Evolutionary conservation across 345 rosid species (phyloP).

Genomic region (Brassica juncea): DNA sequence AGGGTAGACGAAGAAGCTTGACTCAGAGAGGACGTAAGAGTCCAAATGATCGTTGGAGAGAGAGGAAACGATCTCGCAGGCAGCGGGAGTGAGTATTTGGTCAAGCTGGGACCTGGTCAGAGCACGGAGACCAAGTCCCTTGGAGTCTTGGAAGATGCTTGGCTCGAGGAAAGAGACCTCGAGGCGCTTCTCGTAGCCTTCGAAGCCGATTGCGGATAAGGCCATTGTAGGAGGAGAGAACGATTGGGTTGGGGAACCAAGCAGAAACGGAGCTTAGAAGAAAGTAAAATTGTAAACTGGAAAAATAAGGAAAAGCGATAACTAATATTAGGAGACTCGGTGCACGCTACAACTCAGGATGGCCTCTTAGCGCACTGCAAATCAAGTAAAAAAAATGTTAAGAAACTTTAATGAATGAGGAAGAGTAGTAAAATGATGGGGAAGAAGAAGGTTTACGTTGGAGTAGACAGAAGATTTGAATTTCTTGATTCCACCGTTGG

Average conservation of each 20-base stretch:
- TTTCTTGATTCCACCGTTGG: slow-evolving; percentile 98
- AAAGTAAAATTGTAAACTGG: slow-evolving; percentile 34
- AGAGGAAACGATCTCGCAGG: slow-evolving; percentile 86
- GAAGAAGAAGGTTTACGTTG: slow-evolving; percentile 49
- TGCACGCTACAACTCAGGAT: slow-evolving; percentile 58
- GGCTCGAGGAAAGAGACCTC: slow-evolving; percentile 74
- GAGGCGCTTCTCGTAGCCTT: slow-evolving; percentile 96
- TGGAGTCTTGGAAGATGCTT: slow-evolving; percentile 66
- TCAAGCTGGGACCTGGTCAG: slow-evolving; percentile 69
- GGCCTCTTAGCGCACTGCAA: slow-evolving; percentile 86
- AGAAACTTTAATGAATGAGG: background rate
- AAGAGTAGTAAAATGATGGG: background rate
- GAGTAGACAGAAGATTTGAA: slow-evolving; percentile 98
- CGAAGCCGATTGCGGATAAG: slow-evolving; percentile 88
- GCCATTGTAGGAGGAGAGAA: slow-evolving; percentile 55
- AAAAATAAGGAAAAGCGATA: slow-evolving; percentile 28
- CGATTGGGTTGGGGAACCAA: slow-evolving; percentile 44
- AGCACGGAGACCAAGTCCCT: slow-evolving; percentile 65
- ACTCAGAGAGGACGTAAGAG: slow-evolving; percentile 94
- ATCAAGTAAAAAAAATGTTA: background rate
- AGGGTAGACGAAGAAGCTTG: slow-evolving; percentile 91
- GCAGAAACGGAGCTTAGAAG: slow-evolving; percentile 45
- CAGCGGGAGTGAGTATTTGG: slow-evolving; percentile 75
- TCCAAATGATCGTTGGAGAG: slow-evolving; percentile 74
- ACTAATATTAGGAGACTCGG: slow-evolving; percentile 31